Conservation (phyloP, 257 asterid species). For the Leptodermis oblonga region DNA sequence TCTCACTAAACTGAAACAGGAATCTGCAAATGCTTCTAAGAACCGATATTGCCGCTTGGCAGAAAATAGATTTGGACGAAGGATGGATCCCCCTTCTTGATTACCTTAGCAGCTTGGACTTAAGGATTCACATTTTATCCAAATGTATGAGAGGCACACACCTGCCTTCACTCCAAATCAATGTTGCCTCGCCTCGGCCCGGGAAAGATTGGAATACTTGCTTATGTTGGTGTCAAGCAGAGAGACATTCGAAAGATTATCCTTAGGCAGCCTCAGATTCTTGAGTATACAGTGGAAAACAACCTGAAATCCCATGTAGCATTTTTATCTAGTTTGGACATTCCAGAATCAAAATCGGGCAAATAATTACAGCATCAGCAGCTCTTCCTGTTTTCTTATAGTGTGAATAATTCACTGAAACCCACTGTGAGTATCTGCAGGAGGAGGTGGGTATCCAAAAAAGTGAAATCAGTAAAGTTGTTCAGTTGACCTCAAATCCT, state of each 20-base stretch:
- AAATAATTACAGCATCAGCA: constrained; percentile 62
- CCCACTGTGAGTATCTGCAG: constrained; percentile 78
- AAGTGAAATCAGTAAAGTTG: constrained; percentile 74
- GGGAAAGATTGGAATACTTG: constrained; percentile 73
- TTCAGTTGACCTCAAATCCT: constrained; percentile 95
- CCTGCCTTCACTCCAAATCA: constrained; percentile 92
- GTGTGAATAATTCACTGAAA: constrained; percentile 81
- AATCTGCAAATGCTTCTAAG: constrained; percentile 28
- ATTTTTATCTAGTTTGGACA: constrained; percentile 64
- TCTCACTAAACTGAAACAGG: constrained; percentile 45
- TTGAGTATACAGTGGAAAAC: constrained; percentile 78
- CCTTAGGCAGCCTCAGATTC: constrained; percentile 87
- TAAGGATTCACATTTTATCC: constrained; percentile 73
- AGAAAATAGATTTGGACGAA: constrained; percentile 71
- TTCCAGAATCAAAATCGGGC: constrained; percentile 82
- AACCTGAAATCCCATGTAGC: constrained; percentile 84
- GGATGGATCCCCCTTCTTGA: constrained; percentile 81
- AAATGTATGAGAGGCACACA: constrained; percentile 92
- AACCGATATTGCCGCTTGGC: constrained; percentile 45
- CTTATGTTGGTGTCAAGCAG: constrained; percentile 75
- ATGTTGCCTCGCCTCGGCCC: constrained; percentile 68
- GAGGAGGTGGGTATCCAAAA: constrained; percentile 84
- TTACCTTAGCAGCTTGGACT: constrained; percentile 74
- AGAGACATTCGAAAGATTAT: constrained; percentile 72
- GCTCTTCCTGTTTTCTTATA: constrained; percentile 84